Percentiles rank a stretch among this genome's conserved stretches.
Evolutionary conservation across 106 monocot genomes (phyloP).

Genomic region (Dioscorea alata): DNA sequence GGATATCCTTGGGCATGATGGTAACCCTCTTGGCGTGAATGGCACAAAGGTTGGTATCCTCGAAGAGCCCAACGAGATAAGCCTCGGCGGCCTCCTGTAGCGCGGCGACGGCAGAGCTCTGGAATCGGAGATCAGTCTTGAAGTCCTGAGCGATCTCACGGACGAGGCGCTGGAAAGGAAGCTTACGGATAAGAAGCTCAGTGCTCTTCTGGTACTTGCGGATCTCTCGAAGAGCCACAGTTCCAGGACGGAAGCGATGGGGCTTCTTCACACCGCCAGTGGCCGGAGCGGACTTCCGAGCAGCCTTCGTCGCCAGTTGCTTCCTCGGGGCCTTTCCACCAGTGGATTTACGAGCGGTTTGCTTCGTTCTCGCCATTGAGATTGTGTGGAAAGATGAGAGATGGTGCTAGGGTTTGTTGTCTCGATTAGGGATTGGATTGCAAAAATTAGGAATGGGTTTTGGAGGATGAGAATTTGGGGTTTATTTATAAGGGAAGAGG

Average conservation of each 20-base stretch:
- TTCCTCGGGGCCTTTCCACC: slow-evolving; percentile 9
- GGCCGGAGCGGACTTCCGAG: slow-evolving; percentile 9
- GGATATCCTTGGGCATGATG: slow-evolving; percentile 13
- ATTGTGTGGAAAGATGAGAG: neutral
- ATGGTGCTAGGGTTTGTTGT: neutral
- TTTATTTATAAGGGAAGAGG: neutral
- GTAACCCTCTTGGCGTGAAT: slow-evolving; percentile 12
- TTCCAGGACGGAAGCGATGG: slow-evolving; percentile 6
- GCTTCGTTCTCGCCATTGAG: slow-evolving; percentile 10
- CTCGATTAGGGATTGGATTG: neutral
- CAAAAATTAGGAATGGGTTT: neutral
- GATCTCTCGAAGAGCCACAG: slow-evolving; percentile 7
- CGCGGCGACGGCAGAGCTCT: slow-evolving; percentile 7
- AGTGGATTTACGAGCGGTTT: slow-evolving; percentile 6
- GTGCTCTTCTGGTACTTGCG: slow-evolving; percentile 15
- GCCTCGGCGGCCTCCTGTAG: slow-evolving; percentile 11
- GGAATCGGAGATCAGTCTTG: slow-evolving; percentile 10
- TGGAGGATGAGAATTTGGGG: neutral
- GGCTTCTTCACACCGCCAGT: slow-evolving; percentile 10
- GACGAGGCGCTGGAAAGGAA: slow-evolving; percentile 6
- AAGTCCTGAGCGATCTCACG: slow-evolving; percentile 15
- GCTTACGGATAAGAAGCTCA: slow-evolving; percentile 9
- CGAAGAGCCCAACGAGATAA: slow-evolving; percentile 3
- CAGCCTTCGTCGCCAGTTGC: slow-evolving; percentile 12
- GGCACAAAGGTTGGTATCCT: slow-evolving; percentile 10